These are phyloP conservation scores for Daldinia eschscholtzii DNA, from an alignment of 2,329 filamentous ascomycete species.

Conservation along the genomic window DNA sequence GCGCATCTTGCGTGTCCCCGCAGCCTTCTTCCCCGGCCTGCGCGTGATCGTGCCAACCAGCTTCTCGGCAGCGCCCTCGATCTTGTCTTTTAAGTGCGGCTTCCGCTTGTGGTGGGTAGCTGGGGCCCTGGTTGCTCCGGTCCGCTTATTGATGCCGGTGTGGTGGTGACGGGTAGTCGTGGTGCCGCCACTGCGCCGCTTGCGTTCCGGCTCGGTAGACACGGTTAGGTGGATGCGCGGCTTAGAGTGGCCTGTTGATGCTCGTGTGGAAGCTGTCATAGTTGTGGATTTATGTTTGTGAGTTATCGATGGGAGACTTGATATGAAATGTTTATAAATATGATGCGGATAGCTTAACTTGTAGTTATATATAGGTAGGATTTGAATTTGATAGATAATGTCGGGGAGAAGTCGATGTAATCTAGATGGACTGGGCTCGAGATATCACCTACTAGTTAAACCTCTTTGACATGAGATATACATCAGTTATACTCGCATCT, in stretches of 20 bases:
- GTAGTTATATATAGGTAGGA: neutral
- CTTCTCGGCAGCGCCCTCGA: constrained; percentile 48
- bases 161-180: constrained; percentile 21
- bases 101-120: constrained; percentile 50
- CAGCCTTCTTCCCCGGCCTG: constrained; percentile 49
- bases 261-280: constrained; percentile 46
- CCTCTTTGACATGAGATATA: constrained; percentile 28
- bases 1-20: constrained; percentile 48
- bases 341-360: neutral
- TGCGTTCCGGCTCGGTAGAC: constrained; percentile 49
- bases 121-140: constrained; percentile 35
- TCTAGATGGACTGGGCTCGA: constrained; percentile 3
- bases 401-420: constrained; percentile 15
- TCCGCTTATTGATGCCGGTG: constrained; percentile 40
- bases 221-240: constrained; percentile 46
- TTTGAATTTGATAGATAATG: constrained; percentile 4
- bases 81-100: constrained; percentile 48
- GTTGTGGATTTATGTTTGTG: neutral
- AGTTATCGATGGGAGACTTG: neutral
- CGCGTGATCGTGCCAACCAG: constrained; percentile 45
- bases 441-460: neutral
- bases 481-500: constrained; percentile 31
- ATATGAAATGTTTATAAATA: neutral
- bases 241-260: constrained; percentile 47
- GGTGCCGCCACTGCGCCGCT: constrained; percentile 37